A percentile compares a stretch with the other conserved stretches of the same genome.
phyloP scores from a whole-genome alignment of 2,329 filamentous ascomycete species.

The Fusarium veterinarium region DNA sequence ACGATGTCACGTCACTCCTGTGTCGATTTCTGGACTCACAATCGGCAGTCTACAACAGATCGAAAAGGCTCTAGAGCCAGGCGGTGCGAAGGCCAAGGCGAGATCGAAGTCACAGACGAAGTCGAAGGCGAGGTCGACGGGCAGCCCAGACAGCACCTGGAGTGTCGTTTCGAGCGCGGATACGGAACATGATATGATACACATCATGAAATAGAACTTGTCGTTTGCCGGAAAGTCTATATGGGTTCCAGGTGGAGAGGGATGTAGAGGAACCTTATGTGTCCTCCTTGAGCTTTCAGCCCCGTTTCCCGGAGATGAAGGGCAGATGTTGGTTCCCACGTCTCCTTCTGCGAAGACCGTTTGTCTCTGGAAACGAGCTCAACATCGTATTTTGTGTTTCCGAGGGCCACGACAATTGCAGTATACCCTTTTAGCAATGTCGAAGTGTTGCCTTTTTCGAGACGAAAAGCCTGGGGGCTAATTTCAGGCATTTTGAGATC shows the following conservation, averaged over 20 bases:
- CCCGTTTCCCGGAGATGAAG: slow-evolving; percentile 43
- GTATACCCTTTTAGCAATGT: slow-evolving; percentile 43
- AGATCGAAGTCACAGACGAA: slow-evolving; percentile 22
- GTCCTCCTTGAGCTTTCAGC: slow-evolving; percentile 39
- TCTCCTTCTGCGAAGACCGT: slow-evolving; percentile 34
- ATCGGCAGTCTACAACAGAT: slow-evolving; percentile 37
- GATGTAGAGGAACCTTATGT: slow-evolving; percentile 44
- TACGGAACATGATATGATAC: slow-evolving; percentile 44
- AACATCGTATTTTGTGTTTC: slow-evolving; percentile 42
- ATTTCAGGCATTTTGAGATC: slow-evolving; percentile 41
- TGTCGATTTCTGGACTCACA: slow-evolving; percentile 15
- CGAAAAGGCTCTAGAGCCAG: slow-evolving; percentile 39
- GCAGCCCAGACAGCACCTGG: slow-evolving; percentile 27
- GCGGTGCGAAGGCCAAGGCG: slow-evolving; percentile 27
- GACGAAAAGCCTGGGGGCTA: slow-evolving; percentile 42
- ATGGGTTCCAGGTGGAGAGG: slow-evolving; percentile 41
- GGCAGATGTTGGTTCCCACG: slow-evolving; percentile 38
- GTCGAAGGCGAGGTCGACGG: slow-evolving; percentile 19
- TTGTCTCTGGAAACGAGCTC: slow-evolving; percentile 42
- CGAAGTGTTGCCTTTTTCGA: slow-evolving; percentile 44
- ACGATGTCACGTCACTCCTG: not conserved
- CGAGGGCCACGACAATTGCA: slow-evolving; percentile 41
- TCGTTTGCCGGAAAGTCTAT: slow-evolving; percentile 13
- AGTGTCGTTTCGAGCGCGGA: slow-evolving; percentile 18
- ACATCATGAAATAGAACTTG: slow-evolving; percentile 42